phyloP scores from a whole-genome alignment of 768 basidiomycete genomes.

The Boletus vermiculosoides region DNA sequence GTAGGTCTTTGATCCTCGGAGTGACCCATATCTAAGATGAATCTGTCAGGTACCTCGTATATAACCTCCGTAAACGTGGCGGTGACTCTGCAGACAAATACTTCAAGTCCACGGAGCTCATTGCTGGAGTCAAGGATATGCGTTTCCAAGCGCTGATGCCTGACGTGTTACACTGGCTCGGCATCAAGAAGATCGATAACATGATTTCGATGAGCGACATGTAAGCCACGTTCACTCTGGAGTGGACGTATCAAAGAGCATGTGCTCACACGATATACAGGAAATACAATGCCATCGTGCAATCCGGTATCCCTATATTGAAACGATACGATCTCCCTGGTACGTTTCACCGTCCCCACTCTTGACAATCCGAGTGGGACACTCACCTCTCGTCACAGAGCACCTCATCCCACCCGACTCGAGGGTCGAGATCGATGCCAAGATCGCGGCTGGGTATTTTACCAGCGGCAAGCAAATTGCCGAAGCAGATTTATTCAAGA shows the following conservation, averaged over 20 bases:
- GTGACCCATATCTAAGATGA: background rate
- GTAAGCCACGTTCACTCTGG: slow-evolving; percentile 29
- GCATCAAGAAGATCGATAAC: slow-evolving; percentile 84
- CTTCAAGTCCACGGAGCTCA: slow-evolving; percentile 90
- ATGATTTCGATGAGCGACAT: slow-evolving; percentile 92
- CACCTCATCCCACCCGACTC: slow-evolving; percentile 89
- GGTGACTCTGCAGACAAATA: slow-evolving; percentile 93
- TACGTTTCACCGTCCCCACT: slow-evolving; percentile 26
- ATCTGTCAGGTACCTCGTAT: slow-evolving; percentile 74
- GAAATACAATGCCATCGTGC: slow-evolving; percentile 95
- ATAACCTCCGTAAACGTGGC: slow-evolving; percentile 93
- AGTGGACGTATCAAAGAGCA: background rate
- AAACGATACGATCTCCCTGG: slow-evolving; percentile 87
- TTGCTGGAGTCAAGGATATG: slow-evolving; percentile 95
- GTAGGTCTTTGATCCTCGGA: slow-evolving; percentile 37
- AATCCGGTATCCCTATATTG: slow-evolving; percentile 79
- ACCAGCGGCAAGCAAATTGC: slow-evolving; percentile 74
- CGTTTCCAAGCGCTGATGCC: slow-evolving; percentile 96
- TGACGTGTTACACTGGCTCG: slow-evolving; percentile 93
- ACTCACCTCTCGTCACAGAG: slow-evolving; percentile 38
- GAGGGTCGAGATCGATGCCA: slow-evolving; percentile 93
- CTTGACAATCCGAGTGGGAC: background rate
- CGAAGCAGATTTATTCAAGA: slow-evolving; percentile 78
- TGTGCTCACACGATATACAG: slow-evolving; percentile 32
- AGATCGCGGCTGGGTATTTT: slow-evolving; percentile 94